Evolutionary conservation across 306 rosid genomes (phyloP), one percentile per base, ranked within the genome.

Genomic region (Vicia villosa): DNA sequence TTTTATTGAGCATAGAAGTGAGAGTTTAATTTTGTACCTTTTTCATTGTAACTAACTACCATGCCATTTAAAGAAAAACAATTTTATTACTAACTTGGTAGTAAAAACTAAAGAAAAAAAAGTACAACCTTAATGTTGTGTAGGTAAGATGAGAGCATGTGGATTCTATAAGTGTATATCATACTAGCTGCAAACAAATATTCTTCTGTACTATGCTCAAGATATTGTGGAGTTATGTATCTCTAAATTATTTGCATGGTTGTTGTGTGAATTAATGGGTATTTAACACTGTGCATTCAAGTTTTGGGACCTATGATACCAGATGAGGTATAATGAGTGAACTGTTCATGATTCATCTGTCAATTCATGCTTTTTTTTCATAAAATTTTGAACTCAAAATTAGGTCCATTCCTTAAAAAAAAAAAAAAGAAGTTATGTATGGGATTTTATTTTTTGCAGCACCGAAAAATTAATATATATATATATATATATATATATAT

Each of bases 221-320:
- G 56, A 17, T 62, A 22, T 11, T 43, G 45, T 54, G 52, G 26
- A 46, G 67, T 60, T 63, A 30, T 70, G 65, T 70, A 57, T 60
- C 22, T 70, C 61, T 75, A 61, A 51, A 85, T 81, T 76, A 82
- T 85, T 79, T 85, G 83, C 75, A 66, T 60, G 87, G 92, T 87
- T 28, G 98, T 78, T 92, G 98, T 67, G 74, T 59, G 95, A 52
- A 83, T 72, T 92, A 77, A 87, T 81, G 89, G 62, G 80, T 76
- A 88, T 86, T 90, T 75, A 80, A 83, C 84, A 66, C 77, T 36
- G 8, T 51, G 93, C 88, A 87, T 89, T 89, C 80, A 88, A 73
- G 72, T 3, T 66, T 74, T 72, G 79, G 85, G 85, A 57, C 87
- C 83, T 70, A 70, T 60, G 52, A 54, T 52, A 22, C 70, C 62